Conservation (phyloP, 169 alveolate genomes). For the Cryptosporidium muris region DNA sequence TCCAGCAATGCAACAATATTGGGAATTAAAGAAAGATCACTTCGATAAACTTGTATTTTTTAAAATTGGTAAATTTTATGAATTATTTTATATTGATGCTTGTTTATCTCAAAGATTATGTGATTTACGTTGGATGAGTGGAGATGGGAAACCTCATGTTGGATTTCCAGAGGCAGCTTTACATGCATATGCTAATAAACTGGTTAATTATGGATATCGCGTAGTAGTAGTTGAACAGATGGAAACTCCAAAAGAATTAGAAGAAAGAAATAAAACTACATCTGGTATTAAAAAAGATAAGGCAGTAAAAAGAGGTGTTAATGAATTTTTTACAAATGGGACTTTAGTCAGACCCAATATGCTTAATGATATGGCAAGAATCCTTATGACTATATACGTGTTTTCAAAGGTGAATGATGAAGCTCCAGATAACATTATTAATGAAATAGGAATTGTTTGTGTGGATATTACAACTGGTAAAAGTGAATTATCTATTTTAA, state of each 20-base stretch:
- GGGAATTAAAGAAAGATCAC: constrained; percentile 94
- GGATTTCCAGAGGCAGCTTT: constrained; percentile 99
- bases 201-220: constrained; percentile 92
- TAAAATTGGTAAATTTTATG: constrained; percentile 96
- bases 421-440: constrained; percentile 42
- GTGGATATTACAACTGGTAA: constrained; percentile 84
- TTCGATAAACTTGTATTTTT: constrained; percentile 95
- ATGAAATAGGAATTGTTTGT: constrained; percentile 84
- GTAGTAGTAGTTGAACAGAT: constrained; percentile 99
- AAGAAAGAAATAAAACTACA: constrained; percentile 83
- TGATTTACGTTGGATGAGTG: constrained; percentile 98
- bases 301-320: constrained; percentile 91
- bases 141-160: constrained; percentile 94
- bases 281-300: constrained; percentile 80
- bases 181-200: constrained; percentile 89
- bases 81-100: constrained; percentile 93
- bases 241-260: constrained; percentile 96
- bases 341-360: constrained; percentile 86
- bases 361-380: constrained; percentile 74
- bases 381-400: constrained; percentile 43
- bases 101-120: constrained; percentile 90
- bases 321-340: constrained; percentile 93
- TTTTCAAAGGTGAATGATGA: constrained; percentile 14
- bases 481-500: constrained; percentile 69
- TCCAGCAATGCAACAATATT: constrained; percentile 97